Percentiles rank a stretch among this genome's conserved stretches.
Evolutionary conservation across 2,329 filamentous ascomycete species (phyloP).

Genomic region (Fusarium newnesense): DNA sequence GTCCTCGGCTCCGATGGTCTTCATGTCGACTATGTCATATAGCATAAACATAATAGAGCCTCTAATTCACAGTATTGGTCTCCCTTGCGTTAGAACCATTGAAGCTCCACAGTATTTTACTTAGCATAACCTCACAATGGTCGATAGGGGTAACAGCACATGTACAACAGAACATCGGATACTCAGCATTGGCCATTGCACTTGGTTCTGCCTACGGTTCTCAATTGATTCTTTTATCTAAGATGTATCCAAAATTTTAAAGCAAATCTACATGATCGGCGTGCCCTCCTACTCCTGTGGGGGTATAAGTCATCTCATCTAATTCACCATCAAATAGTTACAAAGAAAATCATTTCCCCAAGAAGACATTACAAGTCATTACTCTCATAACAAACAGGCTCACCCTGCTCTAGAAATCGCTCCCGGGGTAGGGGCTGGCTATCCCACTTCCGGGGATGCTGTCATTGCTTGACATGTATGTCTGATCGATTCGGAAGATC

Average conservation of each 20-base stretch:
- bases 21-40: not conserved
- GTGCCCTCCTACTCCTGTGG: slow-evolving; percentile 41
- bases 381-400: slow-evolving; percentile 32
- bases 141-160: not conserved
- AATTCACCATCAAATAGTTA: slow-evolving; percentile 44
- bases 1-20: not conserved
- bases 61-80: not conserved
- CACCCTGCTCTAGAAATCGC: slow-evolving; percentile 43
- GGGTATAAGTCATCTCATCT: slow-evolving; percentile 47
- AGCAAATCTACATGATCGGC: slow-evolving; percentile 36
- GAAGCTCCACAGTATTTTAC: not conserved
- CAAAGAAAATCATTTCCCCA: slow-evolving; percentile 44
- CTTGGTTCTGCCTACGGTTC: slow-evolving; percentile 1
- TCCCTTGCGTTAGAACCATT: not conserved
- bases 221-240: slow-evolving; percentile 25
- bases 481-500: slow-evolving; percentile 95
- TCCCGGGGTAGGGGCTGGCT: slow-evolving; percentile 48
- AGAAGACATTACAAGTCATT: slow-evolving; percentile 45
- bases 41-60: not conserved
- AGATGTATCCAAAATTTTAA: slow-evolving; percentile 38
- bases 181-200: not conserved
- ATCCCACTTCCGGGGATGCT: slow-evolving; percentile 53
- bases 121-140: not conserved
- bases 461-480: slow-evolving; percentile 63
- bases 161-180: not conserved